Conservation (phyloP, 306 rosid genomes). For the Prosopis cineraria region DNA sequence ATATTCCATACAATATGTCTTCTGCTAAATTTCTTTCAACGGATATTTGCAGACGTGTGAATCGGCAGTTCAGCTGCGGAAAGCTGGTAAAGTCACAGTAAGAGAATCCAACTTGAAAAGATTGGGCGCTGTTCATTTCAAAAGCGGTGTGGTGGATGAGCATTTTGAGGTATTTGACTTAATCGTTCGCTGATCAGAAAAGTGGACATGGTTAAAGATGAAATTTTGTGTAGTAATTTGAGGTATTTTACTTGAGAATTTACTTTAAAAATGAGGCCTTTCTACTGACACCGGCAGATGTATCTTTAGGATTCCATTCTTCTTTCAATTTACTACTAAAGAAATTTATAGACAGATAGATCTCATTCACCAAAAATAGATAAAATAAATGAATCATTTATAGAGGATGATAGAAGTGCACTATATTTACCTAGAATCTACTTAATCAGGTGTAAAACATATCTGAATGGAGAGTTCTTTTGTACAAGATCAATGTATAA, state of each 20-base stretch:
- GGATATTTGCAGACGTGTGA: constrained; percentile 61
- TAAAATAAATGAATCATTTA: too few relatives aligned
- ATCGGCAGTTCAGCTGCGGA: constrained; percentile 78
- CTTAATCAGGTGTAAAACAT: neutral
- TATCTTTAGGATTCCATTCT: neutral
- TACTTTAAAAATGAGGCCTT: neutral
- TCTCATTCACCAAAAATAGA: too few relatives aligned
- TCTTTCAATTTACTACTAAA: neutral
- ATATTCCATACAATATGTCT: neutral
- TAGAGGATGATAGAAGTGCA: neutral
- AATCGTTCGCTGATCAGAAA: neutral
- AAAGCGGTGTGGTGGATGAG: constrained; percentile 60
- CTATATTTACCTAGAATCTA: neutral
- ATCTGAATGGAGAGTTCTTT: neutral
- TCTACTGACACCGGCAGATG: neutral
- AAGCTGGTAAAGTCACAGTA: constrained; percentile 72
- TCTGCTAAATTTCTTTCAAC: neutral
- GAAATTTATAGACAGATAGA: neutral
- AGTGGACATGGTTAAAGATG: neutral
- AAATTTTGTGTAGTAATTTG: neutral
- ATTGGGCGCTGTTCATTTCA: constrained; percentile 63
- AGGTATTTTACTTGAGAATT: neutral
- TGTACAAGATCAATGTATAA: neutral
- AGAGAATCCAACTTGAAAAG: constrained; percentile 71
- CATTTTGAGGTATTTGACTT: constrained; percentile 67